Evolutionary conservation across 2,329 filamentous ascomycete genomes (phyloP).

Genomic region (Zasmidium citrigriseum): DNA sequence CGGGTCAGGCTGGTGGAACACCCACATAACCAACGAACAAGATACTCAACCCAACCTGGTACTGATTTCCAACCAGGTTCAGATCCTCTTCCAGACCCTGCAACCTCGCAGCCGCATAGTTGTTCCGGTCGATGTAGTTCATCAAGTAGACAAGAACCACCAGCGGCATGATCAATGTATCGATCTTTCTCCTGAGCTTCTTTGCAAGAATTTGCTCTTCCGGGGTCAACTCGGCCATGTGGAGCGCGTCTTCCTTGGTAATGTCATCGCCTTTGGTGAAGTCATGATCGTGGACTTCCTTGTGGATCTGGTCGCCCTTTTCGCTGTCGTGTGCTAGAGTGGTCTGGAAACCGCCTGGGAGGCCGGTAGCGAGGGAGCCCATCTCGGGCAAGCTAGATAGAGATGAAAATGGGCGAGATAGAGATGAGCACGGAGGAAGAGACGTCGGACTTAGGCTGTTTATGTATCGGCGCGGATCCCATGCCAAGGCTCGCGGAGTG

Average conservation of each 20-base stretch:
- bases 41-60: constrained; percentile 61
- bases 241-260: constrained; percentile 24
- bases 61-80: constrained; percentile 57
- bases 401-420: neutral
- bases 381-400: neutral
- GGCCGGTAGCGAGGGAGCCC: neutral
- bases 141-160: constrained; percentile 62
- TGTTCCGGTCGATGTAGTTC: constrained; percentile 46
- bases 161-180: constrained; percentile 67
- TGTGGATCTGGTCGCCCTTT: constrained; percentile 23
- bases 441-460: neutral
- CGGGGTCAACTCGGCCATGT: constrained; percentile 29
- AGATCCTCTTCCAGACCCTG: constrained; percentile 66
- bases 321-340: constrained; percentile 12
- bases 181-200: constrained; percentile 69
- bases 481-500: neutral
- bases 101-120: constrained; percentile 67
- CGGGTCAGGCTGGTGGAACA: constrained; percentile 17
- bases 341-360: neutral
- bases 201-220: constrained; percentile 48
- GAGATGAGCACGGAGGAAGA: neutral
- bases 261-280: constrained; percentile 15
- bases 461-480: neutral
- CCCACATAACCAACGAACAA: constrained; percentile 61
- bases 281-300: constrained; percentile 30